Evolutionary conservation across 2,329 filamentous ascomycete genomes (phyloP).

Genomic region (Aspergillus oerlinghausenensis): DNA sequence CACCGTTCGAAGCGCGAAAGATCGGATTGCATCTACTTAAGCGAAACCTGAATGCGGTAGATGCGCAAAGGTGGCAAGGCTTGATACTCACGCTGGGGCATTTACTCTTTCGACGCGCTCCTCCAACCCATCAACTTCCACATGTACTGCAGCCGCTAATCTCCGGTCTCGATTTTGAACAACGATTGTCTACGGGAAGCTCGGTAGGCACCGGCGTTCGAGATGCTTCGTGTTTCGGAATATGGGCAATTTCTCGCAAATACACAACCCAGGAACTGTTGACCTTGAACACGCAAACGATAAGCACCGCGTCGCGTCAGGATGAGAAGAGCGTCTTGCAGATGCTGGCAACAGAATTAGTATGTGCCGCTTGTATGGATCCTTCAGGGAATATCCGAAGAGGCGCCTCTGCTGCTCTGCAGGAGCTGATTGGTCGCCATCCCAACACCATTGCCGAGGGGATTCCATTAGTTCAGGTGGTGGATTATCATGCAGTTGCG

Average conservation of each 20-base stretch:
- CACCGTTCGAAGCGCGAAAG: slow-evolving; percentile 29
- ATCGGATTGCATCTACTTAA: slow-evolving; percentile 37
- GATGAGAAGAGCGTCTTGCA: slow-evolving; percentile 57
- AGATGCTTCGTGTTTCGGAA: slow-evolving; percentile 92
- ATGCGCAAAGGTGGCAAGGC: slow-evolving; percentile 86
- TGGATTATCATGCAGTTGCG: slow-evolving; percentile 92
- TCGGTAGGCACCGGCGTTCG: slow-evolving; percentile 86
- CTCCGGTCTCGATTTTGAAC: slow-evolving; percentile 80
- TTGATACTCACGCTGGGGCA: slow-evolving; percentile 83
- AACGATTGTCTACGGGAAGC: slow-evolving; percentile 76
- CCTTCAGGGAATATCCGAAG: slow-evolving; percentile 89
- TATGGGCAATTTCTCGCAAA: slow-evolving; percentile 85
- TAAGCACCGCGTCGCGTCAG: slow-evolving; percentile 26
- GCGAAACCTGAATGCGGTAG: slow-evolving; percentile 66
- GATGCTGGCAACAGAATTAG: slow-evolving; percentile 72
- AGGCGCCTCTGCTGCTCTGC: slow-evolving; percentile 86
- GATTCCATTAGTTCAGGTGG: slow-evolving; percentile 78
- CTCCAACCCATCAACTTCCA: slow-evolving; percentile 64
- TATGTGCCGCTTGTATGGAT: slow-evolving; percentile 78
- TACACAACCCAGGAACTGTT: slow-evolving; percentile 78
- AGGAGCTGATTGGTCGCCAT: slow-evolving; percentile 90
- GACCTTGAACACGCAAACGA: slow-evolving; percentile 46
- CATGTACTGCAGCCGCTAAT: slow-evolving; percentile 73
- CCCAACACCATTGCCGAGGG: slow-evolving; percentile 78
- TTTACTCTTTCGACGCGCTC: slow-evolving; percentile 77